Percentiles rank a stretch among this genome's conserved stretches.
Evolutionary conservation across 306 rosid genomes (phyloP).

Genomic region (Albizia julibrissin): DNA sequence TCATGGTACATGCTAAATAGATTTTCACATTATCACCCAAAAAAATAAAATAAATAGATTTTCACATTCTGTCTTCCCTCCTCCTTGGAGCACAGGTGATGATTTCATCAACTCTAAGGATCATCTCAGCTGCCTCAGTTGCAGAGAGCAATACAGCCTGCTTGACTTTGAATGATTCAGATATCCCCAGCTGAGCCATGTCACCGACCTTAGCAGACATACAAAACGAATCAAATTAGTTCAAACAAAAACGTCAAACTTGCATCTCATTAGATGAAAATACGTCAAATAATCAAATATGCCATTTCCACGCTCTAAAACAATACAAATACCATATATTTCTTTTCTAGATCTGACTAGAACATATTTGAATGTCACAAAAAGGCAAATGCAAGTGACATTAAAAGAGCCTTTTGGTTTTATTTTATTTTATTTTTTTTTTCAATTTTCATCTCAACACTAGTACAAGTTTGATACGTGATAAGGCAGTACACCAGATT

Average conservation of each 20-base stretch:
- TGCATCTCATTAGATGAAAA: background rate
- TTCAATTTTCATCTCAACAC: background rate
- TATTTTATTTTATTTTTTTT: too few relatives aligned
- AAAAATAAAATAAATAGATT: background rate
- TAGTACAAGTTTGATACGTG: background rate
- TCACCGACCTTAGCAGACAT: constrained; percentile 80
- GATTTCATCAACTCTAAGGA: constrained; percentile 96
- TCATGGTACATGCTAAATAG: constrained; percentile 18
- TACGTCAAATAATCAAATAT: background rate
- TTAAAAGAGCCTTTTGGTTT: background rate
- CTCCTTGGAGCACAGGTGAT: constrained; percentile 94
- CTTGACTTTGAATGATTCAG: constrained; percentile 90
- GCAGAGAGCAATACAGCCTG: constrained; percentile 91
- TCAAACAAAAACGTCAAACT: constrained; percentile 14
- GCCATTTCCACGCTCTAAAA: background rate
- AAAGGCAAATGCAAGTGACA: background rate
- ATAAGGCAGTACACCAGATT: background rate
- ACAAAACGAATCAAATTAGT: constrained; percentile 1
- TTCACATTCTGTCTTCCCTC: constrained; percentile 94
- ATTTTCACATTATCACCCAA: constrained; percentile 50
- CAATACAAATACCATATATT: background rate
- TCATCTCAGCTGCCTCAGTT: constrained; percentile 98
- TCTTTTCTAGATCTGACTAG: too few relatives aligned
- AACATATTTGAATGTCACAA: background rate
- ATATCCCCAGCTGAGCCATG: constrained; percentile 81